Conservation (phyloP, 305 asterid genomes). For the Solanum chacoense region DNA sequence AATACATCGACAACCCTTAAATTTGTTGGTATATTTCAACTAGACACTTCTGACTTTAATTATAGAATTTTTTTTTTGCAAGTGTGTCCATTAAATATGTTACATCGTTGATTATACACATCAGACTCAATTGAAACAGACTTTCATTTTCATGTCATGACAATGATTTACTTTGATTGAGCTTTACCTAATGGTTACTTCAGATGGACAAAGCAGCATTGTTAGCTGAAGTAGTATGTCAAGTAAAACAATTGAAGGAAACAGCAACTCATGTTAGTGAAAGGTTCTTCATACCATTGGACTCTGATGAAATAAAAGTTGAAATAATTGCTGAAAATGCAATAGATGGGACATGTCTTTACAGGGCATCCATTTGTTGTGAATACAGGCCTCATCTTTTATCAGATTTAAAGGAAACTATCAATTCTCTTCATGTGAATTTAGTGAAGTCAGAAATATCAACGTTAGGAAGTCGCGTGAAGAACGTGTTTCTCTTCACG, state of each 20-base stretch:
- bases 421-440: conserved; percentile 23
- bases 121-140: not conserved
- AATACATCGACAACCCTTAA: not conserved
- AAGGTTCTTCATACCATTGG: conserved; percentile 56
- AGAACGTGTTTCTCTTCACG: conserved; percentile 33
- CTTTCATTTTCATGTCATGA: not conserved
- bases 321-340: conserved; percentile 25
- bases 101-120: not conserved
- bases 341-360: conserved; percentile 22
- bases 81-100: not conserved
- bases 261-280: conserved; percentile 41
- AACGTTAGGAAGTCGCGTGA: conserved; percentile 45
- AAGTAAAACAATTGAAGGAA: conserved; percentile 47
- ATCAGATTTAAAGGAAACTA: conserved; percentile 27
- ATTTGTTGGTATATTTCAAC: not conserved
- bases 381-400: conserved; percentile 49
- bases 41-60: not conserved
- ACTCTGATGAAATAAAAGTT: conserved; percentile 51
- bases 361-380: conserved; percentile 67
- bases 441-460: conserved; percentile 52
- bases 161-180: not conserved
- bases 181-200: not conserved
- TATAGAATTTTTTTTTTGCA: not conserved
- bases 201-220: conserved; percentile 89
- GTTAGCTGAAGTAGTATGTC: conserved; percentile 59